A percentile compares a stretch with the other conserved stretches of the same genome.
These are phyloP conservation scores for Cladophialophora carrionii DNA, from an alignment of 2,329 filamentous ascomycete genomes.

Conservation along the genomic window DNA sequence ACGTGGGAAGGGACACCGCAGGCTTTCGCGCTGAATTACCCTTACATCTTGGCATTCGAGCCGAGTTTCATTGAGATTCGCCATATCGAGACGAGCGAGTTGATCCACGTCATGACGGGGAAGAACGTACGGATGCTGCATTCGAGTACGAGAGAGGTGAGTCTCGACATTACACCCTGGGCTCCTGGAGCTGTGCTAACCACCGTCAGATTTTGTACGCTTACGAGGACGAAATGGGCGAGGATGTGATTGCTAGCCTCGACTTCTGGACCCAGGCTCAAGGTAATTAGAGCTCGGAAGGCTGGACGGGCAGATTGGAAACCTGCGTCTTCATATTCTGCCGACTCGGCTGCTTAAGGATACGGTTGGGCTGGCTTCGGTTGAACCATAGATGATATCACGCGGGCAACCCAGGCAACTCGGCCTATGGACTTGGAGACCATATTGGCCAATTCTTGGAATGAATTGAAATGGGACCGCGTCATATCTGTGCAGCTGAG, in stretches of 20 bases:
- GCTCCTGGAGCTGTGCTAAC: slow-evolving; percentile 2
- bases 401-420: neutral
- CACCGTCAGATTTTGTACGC: slow-evolving; percentile 85
- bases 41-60: slow-evolving; percentile 96
- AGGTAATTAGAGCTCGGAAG: slow-evolving; percentile 14
- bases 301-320: slow-evolving; percentile 13
- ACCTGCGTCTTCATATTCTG: slow-evolving; percentile 1
- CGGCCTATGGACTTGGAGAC: slow-evolving; percentile 8
- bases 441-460: neutral
- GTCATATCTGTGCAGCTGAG: neutral
- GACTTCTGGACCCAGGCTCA: slow-evolving; percentile 77
- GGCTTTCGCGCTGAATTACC: slow-evolving; percentile 90
- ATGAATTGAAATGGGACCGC: slow-evolving; percentile 4
- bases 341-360: neutral
- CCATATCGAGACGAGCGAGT: slow-evolving; percentile 87
- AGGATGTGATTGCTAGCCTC: slow-evolving; percentile 90
- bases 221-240: slow-evolving; percentile 92
- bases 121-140: slow-evolving; percentile 98
- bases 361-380: neutral
- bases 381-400: slow-evolving; percentile 3
- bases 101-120: slow-evolving; percentile 92
- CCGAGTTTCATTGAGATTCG: slow-evolving; percentile 96
- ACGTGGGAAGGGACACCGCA: slow-evolving; percentile 95
- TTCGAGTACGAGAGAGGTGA: slow-evolving; percentile 93
- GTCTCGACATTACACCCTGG: slow-evolving; percentile 42